Evolutionary conservation across 116 monocot species (phyloP).

Genomic region (Trichopus zeylanicus): DNA sequence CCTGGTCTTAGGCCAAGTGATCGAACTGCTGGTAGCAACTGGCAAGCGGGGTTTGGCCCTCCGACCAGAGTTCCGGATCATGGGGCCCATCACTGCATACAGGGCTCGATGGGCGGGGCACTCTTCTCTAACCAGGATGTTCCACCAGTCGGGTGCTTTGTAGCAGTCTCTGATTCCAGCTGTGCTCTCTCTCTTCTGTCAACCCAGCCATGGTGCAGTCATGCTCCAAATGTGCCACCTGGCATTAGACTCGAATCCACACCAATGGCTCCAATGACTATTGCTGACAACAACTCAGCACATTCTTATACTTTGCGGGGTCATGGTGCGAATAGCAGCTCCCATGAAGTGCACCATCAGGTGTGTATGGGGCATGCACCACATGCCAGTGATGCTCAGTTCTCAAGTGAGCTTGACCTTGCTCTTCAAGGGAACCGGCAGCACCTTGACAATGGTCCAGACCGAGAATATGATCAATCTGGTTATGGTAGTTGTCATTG

Average conservation of each 20-base stretch:
- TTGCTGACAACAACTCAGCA: constrained; percentile 2
- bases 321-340: no score
- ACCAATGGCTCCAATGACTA: constrained; percentile 7
- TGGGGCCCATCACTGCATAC: constrained; percentile 11
- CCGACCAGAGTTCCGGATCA: constrained; percentile 14
- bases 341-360: constrained; percentile 17
- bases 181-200: constrained; percentile 99
- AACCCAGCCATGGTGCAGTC: constrained; percentile 52
- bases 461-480: not conserved
- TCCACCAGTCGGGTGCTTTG: constrained; percentile 24
- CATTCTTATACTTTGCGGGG: constrained; percentile 17
- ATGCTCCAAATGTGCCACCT: constrained; percentile 1
- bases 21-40: constrained; percentile 1
- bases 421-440: constrained; percentile 16
- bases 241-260: constrained; percentile 10
- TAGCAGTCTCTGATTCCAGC: constrained; percentile 55
- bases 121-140: constrained; percentile 21
- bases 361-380: constrained; percentile 7
- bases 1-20: not conserved
- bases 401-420: constrained; percentile 23
- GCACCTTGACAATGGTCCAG: constrained; percentile 9
- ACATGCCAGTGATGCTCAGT: constrained; percentile 11
- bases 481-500: no score
- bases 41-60: constrained; percentile 6
- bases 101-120: not conserved